Percentiles rank a stretch among this genome's conserved stretches.
Conservation (phyloP, 1,284 basidiomycete species). For the Ustilago trichophora region DNA sequence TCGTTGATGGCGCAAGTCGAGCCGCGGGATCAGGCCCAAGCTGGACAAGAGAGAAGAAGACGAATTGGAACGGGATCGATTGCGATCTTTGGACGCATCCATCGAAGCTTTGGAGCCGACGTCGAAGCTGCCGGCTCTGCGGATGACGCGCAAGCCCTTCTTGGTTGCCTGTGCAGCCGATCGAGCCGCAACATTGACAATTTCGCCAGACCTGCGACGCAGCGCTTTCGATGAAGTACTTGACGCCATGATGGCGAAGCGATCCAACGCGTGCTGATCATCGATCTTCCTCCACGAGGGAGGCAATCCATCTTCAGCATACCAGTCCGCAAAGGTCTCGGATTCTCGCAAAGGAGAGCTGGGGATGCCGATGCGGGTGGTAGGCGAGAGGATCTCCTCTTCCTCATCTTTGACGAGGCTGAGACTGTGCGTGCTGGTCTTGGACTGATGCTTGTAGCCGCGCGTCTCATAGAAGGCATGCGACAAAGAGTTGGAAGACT, state of each 20-base stretch:
- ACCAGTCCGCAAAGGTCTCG: conserved; percentile 12
- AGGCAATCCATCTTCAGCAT: conserved; percentile 4
- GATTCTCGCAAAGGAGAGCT: conserved; percentile 30
- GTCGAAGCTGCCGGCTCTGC: conserved; percentile 43
- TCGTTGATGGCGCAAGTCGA: conserved; percentile 23
- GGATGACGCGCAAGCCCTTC: conserved; percentile 32
- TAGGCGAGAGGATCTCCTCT: conserved; percentile 2
- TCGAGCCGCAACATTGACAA: conserved; percentile 27
- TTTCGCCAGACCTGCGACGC: conserved; percentile 36
- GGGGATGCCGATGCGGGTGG: not conserved
- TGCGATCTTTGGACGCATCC: not conserved
- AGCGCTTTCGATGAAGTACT: conserved; percentile 20
- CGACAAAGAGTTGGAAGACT: conserved; percentile 38
- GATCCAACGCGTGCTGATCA: conserved; percentile 17
- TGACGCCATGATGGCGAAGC: conserved; percentile 23
- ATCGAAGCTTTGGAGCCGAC: conserved; percentile 19
- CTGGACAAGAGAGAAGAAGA: conserved; percentile 29
- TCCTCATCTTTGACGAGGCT: conserved; percentile 37
- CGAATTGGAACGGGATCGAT: conserved; percentile 35
- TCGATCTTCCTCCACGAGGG: conserved; percentile 17
- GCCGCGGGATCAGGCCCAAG: conserved; percentile 4
- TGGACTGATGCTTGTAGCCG: conserved; percentile 20
- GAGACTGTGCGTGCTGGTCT: conserved; percentile 24
- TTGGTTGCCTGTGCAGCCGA: conserved; percentile 35
- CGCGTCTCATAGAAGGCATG: conserved; percentile 23